Base-by-base conservation (phyloP, 2,329 filamentous ascomycete genomes). In the Fusarium sp. region DNA sequence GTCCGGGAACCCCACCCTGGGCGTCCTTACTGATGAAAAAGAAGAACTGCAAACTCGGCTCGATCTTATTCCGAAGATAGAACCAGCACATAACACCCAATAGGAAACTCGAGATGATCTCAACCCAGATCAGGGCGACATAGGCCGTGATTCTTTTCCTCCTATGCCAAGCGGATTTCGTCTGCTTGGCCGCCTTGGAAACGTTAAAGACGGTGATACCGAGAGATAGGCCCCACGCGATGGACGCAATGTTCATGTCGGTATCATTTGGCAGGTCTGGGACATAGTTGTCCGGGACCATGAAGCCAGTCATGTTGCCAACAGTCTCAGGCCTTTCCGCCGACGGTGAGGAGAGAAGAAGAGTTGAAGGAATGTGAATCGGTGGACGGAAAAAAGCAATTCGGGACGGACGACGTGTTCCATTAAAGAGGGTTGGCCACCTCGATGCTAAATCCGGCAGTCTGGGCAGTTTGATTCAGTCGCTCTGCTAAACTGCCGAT, bases 21-120 rank as follows among this genome's bases (percentile, higher is more conserved):
- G 60, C 56, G 65, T 74, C 77, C 75, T 29, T 74, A 79, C 78
- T 76, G 47, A 79, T 79, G 22, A 77, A 75, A 64, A 79, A 78
- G 45, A 70, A 79, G 14, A 76, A 79, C 27, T 77, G 66, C 50
- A 79, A 82, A 80, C 82, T 84, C 14, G 82, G 78, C 0, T 69
- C 68, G 50, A 79, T 71, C 2, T 57, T 50, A 1, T 63, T 63
- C 59, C 75, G 67, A 11, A 79, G 74, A 58, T 79, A 75, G 7
- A 79, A 71, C 77, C 77, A 79, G 29, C 68, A 71, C 65, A 79
- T 75, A 0, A 77, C 35, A 42, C 77, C 76, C 50, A 79, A 36
- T 1, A 79, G n/a, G 27, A 66, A 62, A 62, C 77, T 79, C n/a
- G 76, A 79, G 14, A 79, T 69, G 14, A 79, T 76, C 50, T 79